Evolutionary conservation across 345 rosid genomes (phyloP), one percentile per base, ranked within the genome.

Genomic region (Euphorbia lathyris): DNA sequence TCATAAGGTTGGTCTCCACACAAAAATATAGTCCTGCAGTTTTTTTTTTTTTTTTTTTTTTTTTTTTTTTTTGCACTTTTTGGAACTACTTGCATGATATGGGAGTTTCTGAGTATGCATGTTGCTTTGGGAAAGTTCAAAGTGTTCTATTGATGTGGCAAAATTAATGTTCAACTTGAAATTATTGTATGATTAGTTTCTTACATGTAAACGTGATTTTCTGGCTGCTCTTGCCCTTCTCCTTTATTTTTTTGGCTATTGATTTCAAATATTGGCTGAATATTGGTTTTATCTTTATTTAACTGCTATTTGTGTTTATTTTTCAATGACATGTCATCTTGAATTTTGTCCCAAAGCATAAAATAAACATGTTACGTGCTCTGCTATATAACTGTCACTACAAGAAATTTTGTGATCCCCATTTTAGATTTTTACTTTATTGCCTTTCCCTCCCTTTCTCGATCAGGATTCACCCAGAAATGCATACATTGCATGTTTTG

Each of bases 1-100:
- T 68, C 83, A 83, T 30, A 85, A 80, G 93, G 93, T 88, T n/a
- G 9, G 51, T 38, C 8, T 45, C 14, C 16, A 48, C 19, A 25
- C 4, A 16, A 23, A 63, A 34, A 63, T 51, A 48, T 51, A 48
- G 34, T 13, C 67, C 20, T 34, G n/a, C 16, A 25, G 22, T 56
- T 16, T 42, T 23, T 25, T 27, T 7, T 62, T 29, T 67, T 16
- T 34, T 16, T 3, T 34, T 34, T 34, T n/a, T n/a, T n/a, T n/a
- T n/a, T n/a, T n/a, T n/a, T n/a, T n/a, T n/a, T n/a, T 40, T 32
- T 40, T 40, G 45, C 45, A 40, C 45, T 40, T 6, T 40, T 40
- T 40, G 45, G 45, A 40, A 40, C 10, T 40, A 4, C 1, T 10
- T 56, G 34, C 63, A 16, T 22, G 13, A 42, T 57, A 13, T 26